Evolutionary conservation across 2,329 filamentous ascomycete species (phyloP), one percentile per base, ranked within the genome.

Genomic region (Ceratocystis alfenasii): DNA sequence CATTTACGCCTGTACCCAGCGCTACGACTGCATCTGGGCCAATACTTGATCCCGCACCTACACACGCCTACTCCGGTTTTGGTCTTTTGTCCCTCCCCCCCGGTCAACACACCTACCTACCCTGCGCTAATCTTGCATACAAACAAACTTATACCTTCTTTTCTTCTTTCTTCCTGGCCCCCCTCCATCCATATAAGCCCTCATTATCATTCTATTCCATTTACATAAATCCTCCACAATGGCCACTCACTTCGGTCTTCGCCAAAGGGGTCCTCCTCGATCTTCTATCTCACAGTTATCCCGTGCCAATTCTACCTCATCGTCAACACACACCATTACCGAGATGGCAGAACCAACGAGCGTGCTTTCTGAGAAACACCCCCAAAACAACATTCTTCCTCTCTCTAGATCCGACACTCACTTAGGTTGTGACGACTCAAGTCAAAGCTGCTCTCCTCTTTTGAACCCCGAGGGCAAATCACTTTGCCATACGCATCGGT

Each of bases 201-300:
- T 33, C 48, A 41, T 41, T 41, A 41, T 41, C 10, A 41, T 41
- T 41, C 36, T 10, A 12, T 15, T 15, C 25, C 12, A 17, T 59
- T 17, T 30, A 63, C 41, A 50, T 63, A 63, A 63, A 63, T 28
- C 44, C 46, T 48, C 46, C 61, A 63, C 28, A 36, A 63, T 63
- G 61, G 61, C 44, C 44, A 46, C 61, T 33, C 61, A 48, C 1
- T 50, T 48, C n/a, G 25, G 44, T 63, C 44, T 28, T 33, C 61
- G 61, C 20, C 44, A 48, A 48, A 45, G 61, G 30, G 61, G 22
- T 22, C 61, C 20, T 63, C 61, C 44, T 33, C 41, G n/a, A 48
- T 50, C 61, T 5, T 63, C 61, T 22, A 12, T 50, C 44, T n/a
- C 44, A 44, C 61, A 48, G 61, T 28, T 59, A 59, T 59, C 55